Conservation (phyloP, 2,329 filamentous ascomycete species). For the Scopulariopsis brevicaulis region DNA sequence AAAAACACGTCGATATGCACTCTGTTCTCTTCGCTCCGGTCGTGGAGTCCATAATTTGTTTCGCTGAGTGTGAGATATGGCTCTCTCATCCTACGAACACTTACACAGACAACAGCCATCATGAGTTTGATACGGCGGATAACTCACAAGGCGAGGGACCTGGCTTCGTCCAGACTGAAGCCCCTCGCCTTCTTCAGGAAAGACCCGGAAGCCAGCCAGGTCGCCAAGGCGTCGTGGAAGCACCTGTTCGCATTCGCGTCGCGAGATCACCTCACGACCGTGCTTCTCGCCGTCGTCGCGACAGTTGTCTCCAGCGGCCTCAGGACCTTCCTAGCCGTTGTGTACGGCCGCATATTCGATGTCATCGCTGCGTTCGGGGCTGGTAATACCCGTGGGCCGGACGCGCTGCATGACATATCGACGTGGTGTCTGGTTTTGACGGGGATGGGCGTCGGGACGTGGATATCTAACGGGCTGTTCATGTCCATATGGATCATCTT, state of each 20-base stretch:
- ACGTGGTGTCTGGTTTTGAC: conserved; percentile 52
- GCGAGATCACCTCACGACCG: conserved; percentile 40
- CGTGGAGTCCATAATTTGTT: not conserved
- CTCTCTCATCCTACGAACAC: not conserved
- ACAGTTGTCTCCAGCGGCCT: conserved; percentile 50
- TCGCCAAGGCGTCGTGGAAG: conserved; percentile 16
- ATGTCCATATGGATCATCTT: conserved; percentile 65
- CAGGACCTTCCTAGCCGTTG: conserved; percentile 53
- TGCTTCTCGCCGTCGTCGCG: conserved; percentile 42
- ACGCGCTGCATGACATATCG: conserved; percentile 44
- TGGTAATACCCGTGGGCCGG: conserved; percentile 32
- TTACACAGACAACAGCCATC: not conserved
- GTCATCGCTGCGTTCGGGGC: conserved; percentile 55
- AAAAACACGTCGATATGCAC: not conserved
- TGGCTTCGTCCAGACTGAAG: not conserved
- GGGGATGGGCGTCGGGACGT: conserved; percentile 51
- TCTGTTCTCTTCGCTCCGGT: not conserved
- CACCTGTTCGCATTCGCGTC: conserved; percentile 64
- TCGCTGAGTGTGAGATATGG: not conserved
- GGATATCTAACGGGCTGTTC: conserved; percentile 55
- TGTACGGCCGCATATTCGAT: conserved; percentile 68
- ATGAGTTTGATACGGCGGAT: not conserved
- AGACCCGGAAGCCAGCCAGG: not conserved
- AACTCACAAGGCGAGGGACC: not conserved
- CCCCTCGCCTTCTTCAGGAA: not conserved